Percentiles rank a stretch among this genome's conserved stretches.
Evolutionary conservation across 2,329 filamentous ascomycete genomes (phyloP).

Genomic region (Stachybotrys elegans): DNA sequence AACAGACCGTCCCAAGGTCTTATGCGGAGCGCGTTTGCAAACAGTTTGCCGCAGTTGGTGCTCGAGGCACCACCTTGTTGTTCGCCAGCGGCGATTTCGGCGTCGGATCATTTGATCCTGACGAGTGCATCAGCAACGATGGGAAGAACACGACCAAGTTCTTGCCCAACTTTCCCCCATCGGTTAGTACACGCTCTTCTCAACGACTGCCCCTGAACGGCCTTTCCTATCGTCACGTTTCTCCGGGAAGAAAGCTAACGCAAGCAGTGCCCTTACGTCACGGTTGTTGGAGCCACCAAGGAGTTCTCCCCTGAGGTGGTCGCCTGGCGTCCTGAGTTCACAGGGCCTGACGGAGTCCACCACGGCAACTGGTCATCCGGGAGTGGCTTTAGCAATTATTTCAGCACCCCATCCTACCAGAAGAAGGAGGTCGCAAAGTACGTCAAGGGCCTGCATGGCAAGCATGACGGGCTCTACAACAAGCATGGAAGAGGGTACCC

Average conservation of each 20-base stretch:
- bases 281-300: conserved; percentile 55
- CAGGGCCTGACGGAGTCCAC: conserved; percentile 15
- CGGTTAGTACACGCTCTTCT: too few species aligned
- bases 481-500: conserved; percentile 55
- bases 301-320: conserved; percentile 43
- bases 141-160: conserved; percentile 27
- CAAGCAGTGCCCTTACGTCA: conserved; percentile 53
- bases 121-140: conserved; percentile 30
- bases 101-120: too few species aligned
- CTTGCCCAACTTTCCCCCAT: conserved; percentile 27
- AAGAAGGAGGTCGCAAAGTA: conserved; percentile 33
- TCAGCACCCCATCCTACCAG: conserved; percentile 38
- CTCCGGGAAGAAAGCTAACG: conserved; percentile 24
- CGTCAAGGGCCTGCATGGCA: conserved; percentile 31
- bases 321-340: conserved; percentile 9
- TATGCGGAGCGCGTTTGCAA: conserved; percentile 50
- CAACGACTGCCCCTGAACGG: too few species aligned
- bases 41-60: conserved; percentile 59
- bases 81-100: conserved; percentile 56
- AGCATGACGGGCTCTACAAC: conserved; percentile 43
- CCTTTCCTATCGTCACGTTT: too few species aligned
- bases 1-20: conserved; percentile 54
- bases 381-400: conserved; percentile 46
- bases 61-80: conserved; percentile 62
- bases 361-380: conserved; percentile 45